Evolutionary conservation across 2,329 filamentous ascomycete species (phyloP), one percentile per base, ranked within the genome.

Genomic region (Akanthomyces lecanii): DNA sequence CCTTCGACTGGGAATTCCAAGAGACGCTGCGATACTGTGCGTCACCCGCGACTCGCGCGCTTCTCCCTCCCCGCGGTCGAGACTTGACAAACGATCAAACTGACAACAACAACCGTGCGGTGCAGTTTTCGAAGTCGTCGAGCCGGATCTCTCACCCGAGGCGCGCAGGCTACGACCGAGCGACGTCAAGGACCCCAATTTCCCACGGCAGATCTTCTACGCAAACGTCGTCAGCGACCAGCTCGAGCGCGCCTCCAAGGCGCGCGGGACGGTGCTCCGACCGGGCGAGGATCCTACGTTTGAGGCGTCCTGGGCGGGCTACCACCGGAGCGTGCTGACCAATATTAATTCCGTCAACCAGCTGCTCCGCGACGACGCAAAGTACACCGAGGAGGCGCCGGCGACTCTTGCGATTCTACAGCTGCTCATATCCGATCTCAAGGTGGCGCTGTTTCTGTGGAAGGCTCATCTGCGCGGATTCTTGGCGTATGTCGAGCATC

Each of bases 371-470:
- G 45, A 61, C 5, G 57, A 61, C 40, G 36, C 30, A 2, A 16
- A 23, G 14, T 44, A 61, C 16, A 44, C 23, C 3, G 47, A 61
- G 5, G n/a, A 16, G 6, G 57, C 57, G 23, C 57, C 57, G 3
- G 57, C 57, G 5, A 52, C 57, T 12, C 57, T 52, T 8, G 21
- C 48, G 5, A 61, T 61, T 21, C 23, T 61, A 7, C 57, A 61
- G 47, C 45, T 61, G 7, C 57, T 61, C 8, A 23, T 61, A 2
- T 50, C 36, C 3, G 57, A 61, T 23, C 47, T 61, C 2, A 53
- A 44, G 21, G 45, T 38, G 16, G 23, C 12, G 10, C 16, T 58
- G 42, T 33, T 21, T 5, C 10, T 44, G 16, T 61, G 57, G 57
- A 42, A 28, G 8, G 47, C 57, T 2, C 57, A 61, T 14, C 21